Evolutionary conservation across 2,329 filamentous ascomycete species (phyloP), one percentile per base, ranked within the genome.

Genomic region (Setomelanomma holmii): DNA sequence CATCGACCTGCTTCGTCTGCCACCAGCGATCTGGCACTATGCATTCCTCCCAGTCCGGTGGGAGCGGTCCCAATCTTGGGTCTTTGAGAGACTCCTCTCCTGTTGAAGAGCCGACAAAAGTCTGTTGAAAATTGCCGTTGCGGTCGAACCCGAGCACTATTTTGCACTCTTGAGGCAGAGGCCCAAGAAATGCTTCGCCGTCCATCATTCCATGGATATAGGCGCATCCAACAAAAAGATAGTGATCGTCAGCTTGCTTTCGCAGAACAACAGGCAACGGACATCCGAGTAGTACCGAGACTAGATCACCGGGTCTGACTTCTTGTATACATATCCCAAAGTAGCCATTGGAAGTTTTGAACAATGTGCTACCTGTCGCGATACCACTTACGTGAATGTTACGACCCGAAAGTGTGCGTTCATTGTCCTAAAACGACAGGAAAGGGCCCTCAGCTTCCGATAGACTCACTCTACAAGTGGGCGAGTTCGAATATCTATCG

Each of bases 121-220:
- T 5, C 17, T 48, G 45, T 2, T 14, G 14, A 4, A 14, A 10
- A 2, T 42, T n/a, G 22, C 22, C 21, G 12, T 42, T 30, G 36
- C 22, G 5, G 14, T 35, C 45, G 22, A 17, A 4, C 3, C 23
- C 19, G 17, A 48, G 10, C 14, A 20, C 12, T 8, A 39, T 35
- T 4, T 4, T 30, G 21, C 11, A 39, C 5, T 20, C 23, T 14
- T n/a, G 4, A 5, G 33, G 40, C 4, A 50, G 23, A 11, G 40
- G 34, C 16, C 47, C 47, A 10, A 50, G 47, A 4, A 50, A 40
- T 3, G 40, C 34, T 19, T 50, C 40, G 21, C 40, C 47, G 10
- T 50, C 47, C 47, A 44, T 45, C 8, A 50, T 20, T n/a, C 47
- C 47, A 24, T 50, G 40, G 7, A 50, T 21, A 21, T 50, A 44